Evolutionary conservation across 345 rosid species (phyloP).

Genomic region (Cardamine occulta): DNA sequence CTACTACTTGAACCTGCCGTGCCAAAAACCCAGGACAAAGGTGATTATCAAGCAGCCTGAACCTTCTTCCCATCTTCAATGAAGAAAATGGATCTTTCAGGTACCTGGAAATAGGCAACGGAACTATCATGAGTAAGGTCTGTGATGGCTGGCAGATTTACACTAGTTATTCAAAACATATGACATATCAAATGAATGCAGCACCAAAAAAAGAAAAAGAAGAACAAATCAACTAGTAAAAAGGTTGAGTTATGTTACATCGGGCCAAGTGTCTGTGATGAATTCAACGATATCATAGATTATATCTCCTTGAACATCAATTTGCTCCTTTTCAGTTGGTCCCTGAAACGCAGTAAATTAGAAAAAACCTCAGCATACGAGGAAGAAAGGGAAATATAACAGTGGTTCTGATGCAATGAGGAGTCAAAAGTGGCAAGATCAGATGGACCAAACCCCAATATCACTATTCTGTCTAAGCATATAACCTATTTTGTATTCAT

Average conservation of each 20-base stretch:
- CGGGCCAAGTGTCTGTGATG: constrained; percentile 88
- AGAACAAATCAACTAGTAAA: neutral
- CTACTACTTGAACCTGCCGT: constrained; percentile 34
- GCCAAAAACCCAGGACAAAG: constrained; percentile 25
- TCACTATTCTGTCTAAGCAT: neutral
- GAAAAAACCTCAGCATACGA: constrained; percentile 10
- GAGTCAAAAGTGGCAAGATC: neutral
- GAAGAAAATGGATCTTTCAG: constrained; percentile 79
- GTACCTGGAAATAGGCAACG: constrained; percentile 56
- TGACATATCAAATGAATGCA: neutral
- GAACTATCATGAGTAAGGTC: neutral
- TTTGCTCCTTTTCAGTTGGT: constrained; percentile 97
- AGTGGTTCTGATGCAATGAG: neutral
- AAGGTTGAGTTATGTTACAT: constrained; percentile 51
- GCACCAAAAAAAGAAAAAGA: neutral
- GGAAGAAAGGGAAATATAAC: neutral
- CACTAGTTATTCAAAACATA: neutral
- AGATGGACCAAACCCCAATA: neutral
- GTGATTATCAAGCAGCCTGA: constrained; percentile 63
- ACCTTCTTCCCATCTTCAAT: constrained; percentile 94
- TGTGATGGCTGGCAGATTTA: neutral
- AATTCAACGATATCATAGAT: constrained; percentile 81
- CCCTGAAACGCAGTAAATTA: constrained; percentile 55
- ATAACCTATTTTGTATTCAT: neutral
- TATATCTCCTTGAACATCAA: constrained; percentile 98